Evolutionary conservation across 371 early-diverging fungal species (phyloP), one percentile per base, ranked within the genome.

Genomic region (Mucor sp.): DNA sequence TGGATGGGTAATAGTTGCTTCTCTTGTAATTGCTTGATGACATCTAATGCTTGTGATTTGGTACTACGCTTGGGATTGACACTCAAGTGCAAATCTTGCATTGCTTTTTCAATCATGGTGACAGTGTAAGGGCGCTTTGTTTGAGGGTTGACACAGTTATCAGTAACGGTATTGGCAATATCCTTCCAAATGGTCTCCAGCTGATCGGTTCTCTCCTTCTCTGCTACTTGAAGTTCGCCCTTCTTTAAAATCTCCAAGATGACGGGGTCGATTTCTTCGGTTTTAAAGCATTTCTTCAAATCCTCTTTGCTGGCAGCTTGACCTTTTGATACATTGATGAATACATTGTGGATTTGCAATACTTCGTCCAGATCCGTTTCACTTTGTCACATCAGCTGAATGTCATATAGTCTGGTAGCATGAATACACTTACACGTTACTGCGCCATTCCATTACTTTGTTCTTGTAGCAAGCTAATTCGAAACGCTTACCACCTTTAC

Each of bases 381-480:
- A 39, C 96, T 95, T 74, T 53, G 19, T 21, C 12, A 7, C 28
- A 11, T 27, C 32, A 23, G 27, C 28, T 12, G 30, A 19, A 56
- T 32, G 27, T 39, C 44, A 39, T 23, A 11, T 14, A 0, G n/a
- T 14, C n/a, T 4, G 33, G 30, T 21, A 2, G 33, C 15, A 37
- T 37, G 14, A 37, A 37, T 27, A 17, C 15, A 73, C 90, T 81
- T 89, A 96, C 94, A 96, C 91, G 60, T 93, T 91, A 41, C 83
- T 92, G 35, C 98, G 85, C 95, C 96, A 99, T 77, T 99, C 97
- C 72, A 94, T 79, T n/a, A 97, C 97, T 83, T 99, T 98, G 89
- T 99, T 99, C 77, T 96, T 97, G 82, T 98, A 98, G 78, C 98
- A 96, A 9, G 99, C 99, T 19, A 99, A 84, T 76, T 99, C 99